These are phyloP conservation scores for Ustilago nuda DNA, from an alignment of 1,284 basidiomycete genomes.

Conservation along the genomic window DNA sequence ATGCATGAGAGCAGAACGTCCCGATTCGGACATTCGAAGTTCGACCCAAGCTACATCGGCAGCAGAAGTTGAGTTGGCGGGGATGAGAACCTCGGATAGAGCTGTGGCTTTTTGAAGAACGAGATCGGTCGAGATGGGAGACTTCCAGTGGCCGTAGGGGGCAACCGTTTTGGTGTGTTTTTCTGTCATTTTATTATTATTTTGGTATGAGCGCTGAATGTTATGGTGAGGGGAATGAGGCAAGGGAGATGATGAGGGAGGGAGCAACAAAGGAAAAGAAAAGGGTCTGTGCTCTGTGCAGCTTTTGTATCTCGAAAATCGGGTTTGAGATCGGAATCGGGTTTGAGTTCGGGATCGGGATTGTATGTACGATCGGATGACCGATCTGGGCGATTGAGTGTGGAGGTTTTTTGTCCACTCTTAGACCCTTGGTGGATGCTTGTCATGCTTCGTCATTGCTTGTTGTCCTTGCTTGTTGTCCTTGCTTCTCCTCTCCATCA, in stretches of 20 bases:
- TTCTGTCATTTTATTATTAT: no score
- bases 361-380: background rate
- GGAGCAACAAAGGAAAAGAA: background rate
- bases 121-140: conserved; percentile 74
- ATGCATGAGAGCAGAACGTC: conserved; percentile 74
- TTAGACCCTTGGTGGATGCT: conserved; percentile 4
- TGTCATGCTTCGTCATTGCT: background rate
- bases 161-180: conserved; percentile 40
- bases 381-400: conserved; percentile 11
- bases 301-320: conserved; percentile 10
- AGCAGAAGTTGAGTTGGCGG: conserved; percentile 19
- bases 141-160: conserved; percentile 71
- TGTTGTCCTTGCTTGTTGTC: background rate
- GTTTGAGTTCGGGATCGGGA: background rate
- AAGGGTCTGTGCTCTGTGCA: conserved; percentile 30
- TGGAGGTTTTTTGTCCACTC: conserved; percentile 17
- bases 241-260: background rate
- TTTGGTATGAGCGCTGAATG: no score
- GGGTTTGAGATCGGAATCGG: background rate
- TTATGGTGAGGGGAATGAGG: background rate
- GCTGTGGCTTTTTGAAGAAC: conserved; percentile 72
- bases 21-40: conserved; percentile 75
- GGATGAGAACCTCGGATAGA: conserved; percentile 44
- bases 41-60: conserved; percentile 76
- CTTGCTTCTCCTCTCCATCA: background rate